Base-by-base conservation (phyloP, 129 eudicot species). In the Heracleum sosnowskyi region DNA sequence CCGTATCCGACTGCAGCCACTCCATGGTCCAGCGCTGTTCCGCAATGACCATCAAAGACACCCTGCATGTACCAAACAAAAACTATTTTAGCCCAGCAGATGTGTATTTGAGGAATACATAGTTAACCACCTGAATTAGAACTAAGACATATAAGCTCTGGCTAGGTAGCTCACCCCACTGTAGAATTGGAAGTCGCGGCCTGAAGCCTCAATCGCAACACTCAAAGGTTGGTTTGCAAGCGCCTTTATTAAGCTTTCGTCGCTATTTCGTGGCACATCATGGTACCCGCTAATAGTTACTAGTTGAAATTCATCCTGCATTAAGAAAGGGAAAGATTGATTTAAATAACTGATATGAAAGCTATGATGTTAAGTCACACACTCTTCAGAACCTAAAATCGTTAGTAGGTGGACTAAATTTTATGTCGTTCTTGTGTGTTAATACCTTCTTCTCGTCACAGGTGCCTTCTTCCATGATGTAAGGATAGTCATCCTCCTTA, bases 391-490 rank as follows among this genome's bases (percentile, higher is more conserved):
- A 55, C 31, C 5, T 24, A 51, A 0, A 7, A 51, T 51, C 4
- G 9, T 55, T 18, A 55, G 29, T 20, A 55, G 9, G 7, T 24
- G 11, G 63, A 53, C 28, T 6, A 18, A 16, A 46, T 46, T 13
- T 46, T 46, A 46, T 10, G 15, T 16, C 24, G 3, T 47, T 47
- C 47, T 44, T 4, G 55, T 45, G 3, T 45, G 29, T 60, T 77
- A 9, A 18, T 80, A 93, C 98, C 93, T 81, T 93, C 46, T 83
- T 89, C 64, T 83, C 90, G 42, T 86, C 91, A 72, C 98, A 93
- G 41, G 98, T 93, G 87, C 98, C 97, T 93, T 93, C 97, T 80
- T 93, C 91, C 98, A 93, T 93, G 82, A 85, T 77, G 79, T 91
- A 93, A 53, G 98, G 98, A 73, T 93, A 93, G 83, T 93, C 98